Percentiles rank a stretch among this genome's conserved stretches.
Conservation (phyloP, 2,329 filamentous ascomycete genomes). For the Xylaria arbuscula region DNA sequence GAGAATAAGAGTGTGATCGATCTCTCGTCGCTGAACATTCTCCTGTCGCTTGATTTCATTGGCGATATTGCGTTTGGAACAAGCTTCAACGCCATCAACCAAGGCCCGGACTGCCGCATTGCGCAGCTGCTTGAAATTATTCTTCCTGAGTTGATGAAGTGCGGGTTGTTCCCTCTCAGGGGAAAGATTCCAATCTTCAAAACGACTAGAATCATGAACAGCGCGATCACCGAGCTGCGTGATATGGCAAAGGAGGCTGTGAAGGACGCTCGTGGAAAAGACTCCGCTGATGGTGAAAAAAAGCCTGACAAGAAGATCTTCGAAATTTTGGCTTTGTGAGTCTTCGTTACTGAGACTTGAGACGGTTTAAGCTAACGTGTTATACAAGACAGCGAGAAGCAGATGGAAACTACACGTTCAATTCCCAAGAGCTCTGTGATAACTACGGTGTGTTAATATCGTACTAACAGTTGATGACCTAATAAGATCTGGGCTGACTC, state of each 20-base stretch:
- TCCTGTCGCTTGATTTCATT: conserved; percentile 36
- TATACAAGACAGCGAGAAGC: conserved; percentile 29
- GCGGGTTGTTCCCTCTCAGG: conserved; percentile 32
- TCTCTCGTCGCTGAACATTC: conserved; percentile 32
- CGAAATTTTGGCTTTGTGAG: conserved; percentile 34
- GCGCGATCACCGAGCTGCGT: conserved; percentile 30
- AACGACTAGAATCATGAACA: conserved; percentile 33
- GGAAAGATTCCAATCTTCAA: conserved; percentile 30
- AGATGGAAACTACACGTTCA: conserved; percentile 37
- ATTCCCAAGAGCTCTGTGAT: conserved; percentile 33
- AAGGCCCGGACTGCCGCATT: conserved; percentile 32
- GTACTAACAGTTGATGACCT: background rate
- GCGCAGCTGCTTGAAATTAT: conserved; percentile 37
- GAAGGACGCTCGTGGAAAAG: conserved; percentile 27
- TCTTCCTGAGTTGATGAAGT: conserved; percentile 35
- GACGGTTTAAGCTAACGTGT: background rate
- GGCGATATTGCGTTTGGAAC: conserved; percentile 36
- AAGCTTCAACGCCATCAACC: conserved; percentile 34
- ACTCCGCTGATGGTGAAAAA: conserved; percentile 15
- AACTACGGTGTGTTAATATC: conserved; percentile 31
- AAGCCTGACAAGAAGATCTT: conserved; percentile 36
- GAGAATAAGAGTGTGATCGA: conserved; percentile 17
- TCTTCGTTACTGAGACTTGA: background rate
- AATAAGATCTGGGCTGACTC: conserved; percentile 1
- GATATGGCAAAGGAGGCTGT: conserved; percentile 34